A percentile compares a stretch with the other conserved stretches of the same genome.
phyloP scores from a whole-genome alignment of 2,329 filamentous ascomycete genomes.

The Cercospora citrullina region DNA sequence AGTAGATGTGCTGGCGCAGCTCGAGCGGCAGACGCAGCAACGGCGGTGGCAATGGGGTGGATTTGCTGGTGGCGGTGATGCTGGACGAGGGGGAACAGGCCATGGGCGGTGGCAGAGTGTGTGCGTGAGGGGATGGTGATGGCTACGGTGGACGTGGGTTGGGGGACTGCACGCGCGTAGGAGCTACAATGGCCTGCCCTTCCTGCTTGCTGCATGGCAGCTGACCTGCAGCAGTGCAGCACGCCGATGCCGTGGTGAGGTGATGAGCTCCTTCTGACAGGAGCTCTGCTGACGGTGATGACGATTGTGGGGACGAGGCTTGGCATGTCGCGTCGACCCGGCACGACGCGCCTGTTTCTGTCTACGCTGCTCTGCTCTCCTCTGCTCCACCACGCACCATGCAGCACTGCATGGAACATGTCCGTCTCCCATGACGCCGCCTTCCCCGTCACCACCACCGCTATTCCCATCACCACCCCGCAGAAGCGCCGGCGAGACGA shows the following conservation, averaged over 20 bases:
- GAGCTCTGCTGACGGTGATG: background rate
- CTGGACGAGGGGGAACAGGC: background rate
- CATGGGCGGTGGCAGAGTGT: background rate
- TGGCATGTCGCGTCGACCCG: conserved; percentile 6
- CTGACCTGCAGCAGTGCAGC: background rate
- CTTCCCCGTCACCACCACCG: background rate
- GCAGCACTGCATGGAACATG: conserved; percentile 21
- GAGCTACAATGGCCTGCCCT: no score
- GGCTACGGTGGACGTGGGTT: background rate
- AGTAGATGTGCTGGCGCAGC: conserved; percentile 47
- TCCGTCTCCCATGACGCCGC: conserved; percentile 23
- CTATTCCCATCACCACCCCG: background rate
- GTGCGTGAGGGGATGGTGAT: background rate
- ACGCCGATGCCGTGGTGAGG: no score
- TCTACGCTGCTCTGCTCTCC: background rate
- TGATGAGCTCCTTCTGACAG: background rate
- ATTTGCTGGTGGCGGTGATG: background rate
- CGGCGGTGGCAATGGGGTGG: background rate
- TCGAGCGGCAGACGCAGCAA: conserved; percentile 46
- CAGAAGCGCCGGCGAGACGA: conserved; percentile 25
- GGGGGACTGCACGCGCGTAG: no score
- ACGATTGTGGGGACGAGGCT: background rate
- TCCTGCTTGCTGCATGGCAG: background rate
- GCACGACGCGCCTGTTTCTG: background rate
- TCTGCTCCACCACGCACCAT: background rate